Base-by-base conservation (phyloP, 2,329 filamentous ascomycete genomes). In the Colletotrichum aenigma region DNA sequence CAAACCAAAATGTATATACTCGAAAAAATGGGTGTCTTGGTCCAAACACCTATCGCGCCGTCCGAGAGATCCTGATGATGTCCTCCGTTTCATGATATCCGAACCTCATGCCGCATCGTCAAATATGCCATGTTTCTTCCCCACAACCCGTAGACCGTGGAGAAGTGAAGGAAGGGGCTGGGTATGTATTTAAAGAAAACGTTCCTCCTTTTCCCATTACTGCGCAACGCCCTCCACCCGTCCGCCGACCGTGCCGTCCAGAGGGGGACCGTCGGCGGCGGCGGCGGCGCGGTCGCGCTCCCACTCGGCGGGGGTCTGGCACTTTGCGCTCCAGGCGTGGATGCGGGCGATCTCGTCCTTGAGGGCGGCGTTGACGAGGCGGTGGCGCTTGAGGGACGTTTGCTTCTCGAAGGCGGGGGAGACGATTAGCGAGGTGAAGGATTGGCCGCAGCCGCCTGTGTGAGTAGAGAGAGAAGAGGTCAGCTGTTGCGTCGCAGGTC, bases 261-360 rank as follows among this genome's bases (percentile, higher is more conserved):
- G 70, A 0, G 87, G 84, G 52, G 87, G 87, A 18, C 79, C 79
- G 18, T 80, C 80, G 15, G 78, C 75, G 43, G 79, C 83, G 9
- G 81, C 80, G 7, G 80, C 81, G 28, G 84, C 85, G 79, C 82
- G 84, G 85, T 94, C 91, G 84, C 91, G 92, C 86, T 95, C 91
- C 92, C 94, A 98, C 87, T 98, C 95, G 81, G 96, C 95, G 1
- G 95, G 95, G 10, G 96, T 98, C 87, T 96, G 94, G 84, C 96
- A 98, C 86, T 96, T 97, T 32, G 96, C 95, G 71, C 95, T 97
- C 96, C 96, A 98, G 52, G 96, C 96, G 87, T 98, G 96, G 80
- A 98, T 98, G 78, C 91, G 91, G 18, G 95, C 94, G 83, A 98
- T 98, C 86, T 98, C 96, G 62, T 93, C 91, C 87, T 96, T 96